Conservation (phyloP, 495 filamentous ascomycete genomes). For the Aspergillus homomorphus region DNA sequence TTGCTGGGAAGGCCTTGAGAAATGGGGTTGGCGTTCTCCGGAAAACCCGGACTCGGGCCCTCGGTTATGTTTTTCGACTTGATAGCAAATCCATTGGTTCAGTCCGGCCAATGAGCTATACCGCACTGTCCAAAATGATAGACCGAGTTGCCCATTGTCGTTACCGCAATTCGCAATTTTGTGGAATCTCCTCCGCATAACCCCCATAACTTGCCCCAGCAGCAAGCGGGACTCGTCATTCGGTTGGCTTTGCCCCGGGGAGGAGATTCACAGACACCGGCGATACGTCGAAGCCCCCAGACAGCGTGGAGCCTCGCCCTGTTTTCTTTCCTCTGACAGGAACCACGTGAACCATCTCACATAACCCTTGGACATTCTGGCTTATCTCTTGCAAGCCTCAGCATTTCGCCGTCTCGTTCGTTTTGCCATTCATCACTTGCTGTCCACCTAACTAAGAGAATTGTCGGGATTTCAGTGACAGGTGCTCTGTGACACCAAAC, state of each 20-base stretch:
- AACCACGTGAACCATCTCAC: not conserved
- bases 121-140: conserved; percentile 1
- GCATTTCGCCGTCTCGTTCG: not conserved
- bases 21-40: not conserved
- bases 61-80: conserved; percentile 2
- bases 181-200: conserved; percentile 15
- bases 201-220: conserved; percentile 13
- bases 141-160: conserved; percentile 2
- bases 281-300: conserved; percentile 11
- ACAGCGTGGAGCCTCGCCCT: conserved; percentile 7
- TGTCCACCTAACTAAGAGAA: not conserved
- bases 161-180: conserved; percentile 3
- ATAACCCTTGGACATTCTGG: conserved; percentile 3
- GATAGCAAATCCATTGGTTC: not conserved
- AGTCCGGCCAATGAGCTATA: not conserved
- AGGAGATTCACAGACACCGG: not conserved
- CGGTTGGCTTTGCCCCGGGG: conserved; percentile 9
- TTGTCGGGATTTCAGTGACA: not conserved
- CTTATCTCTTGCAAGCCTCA: conserved; percentile 1
- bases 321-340: conserved; percentile 4
- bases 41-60: conserved; percentile 2
- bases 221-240: conserved; percentile 11
- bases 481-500: not conserved
- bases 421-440: not conserved
- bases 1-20: not conserved